Evolutionary conservation across 306 rosid genomes (phyloP), one percentile per base, ranked within the genome.

Genomic region (Begonia fuchsioides): DNA sequence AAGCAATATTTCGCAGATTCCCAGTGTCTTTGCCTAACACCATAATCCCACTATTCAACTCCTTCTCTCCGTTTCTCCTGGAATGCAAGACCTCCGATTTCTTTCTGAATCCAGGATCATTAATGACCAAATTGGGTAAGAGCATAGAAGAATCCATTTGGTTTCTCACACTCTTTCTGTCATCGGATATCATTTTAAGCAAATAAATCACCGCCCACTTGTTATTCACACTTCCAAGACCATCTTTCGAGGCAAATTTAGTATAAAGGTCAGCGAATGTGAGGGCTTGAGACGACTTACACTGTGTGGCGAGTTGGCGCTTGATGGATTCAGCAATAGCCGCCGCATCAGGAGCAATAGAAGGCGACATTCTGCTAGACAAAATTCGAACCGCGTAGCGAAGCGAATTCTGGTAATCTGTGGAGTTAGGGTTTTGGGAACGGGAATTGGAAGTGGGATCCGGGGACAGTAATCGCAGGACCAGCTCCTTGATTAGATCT

Each of bases 121-220:
- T 49, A 2, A 76, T 40, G 1, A 50, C 45, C 60, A 92, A 69
- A 68, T 64, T 75, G 51, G 98, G 93, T 44, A 92, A 50, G 47
- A 85, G 69, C n/a, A 59, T 32, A 13, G 76, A 73, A 19, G 81
- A 39, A 50, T 73, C 82, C 50, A 79, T 53, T 39, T 58, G 82
- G 26, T 56, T 32, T 9, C 62, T 62, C 3, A 17, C 32, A 32
- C 55, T 57, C 43, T 70, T 74, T 1, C 87, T 74, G 53, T 92
- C 98, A 54, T 79, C 71, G 3, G 96, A 81, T 32, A 92, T 57
- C 55, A 73, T 77, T 40, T 82, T 74, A 44, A 92, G 87, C 50
- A 92, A 66, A 62, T 85, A 81, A 15, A 92, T 66, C 8, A 92
- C 80, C 4, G 94, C 94, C 96, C 96, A 92, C 40, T 92, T 92